Percentiles rank a stretch among this genome's conserved stretches.
Evolutionary conservation across 495 filamentous ascomycete genomes (phyloP).

Genomic region (Xylaria bambusicola): DNA sequence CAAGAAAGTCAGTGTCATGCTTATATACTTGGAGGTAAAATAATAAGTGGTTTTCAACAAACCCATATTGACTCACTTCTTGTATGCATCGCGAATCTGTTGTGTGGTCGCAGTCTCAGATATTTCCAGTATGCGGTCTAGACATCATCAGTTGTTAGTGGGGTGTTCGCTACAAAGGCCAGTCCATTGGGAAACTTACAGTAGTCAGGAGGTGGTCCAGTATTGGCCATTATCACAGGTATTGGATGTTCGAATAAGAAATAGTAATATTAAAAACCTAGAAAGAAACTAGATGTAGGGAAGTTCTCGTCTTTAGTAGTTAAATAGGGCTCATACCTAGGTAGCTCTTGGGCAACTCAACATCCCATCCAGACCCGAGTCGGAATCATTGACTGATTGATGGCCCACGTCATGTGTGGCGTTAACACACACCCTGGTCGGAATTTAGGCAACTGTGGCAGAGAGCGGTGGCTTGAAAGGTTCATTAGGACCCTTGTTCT

Average conservation of each 20-base stretch:
- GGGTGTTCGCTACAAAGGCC: constrained; percentile 7
- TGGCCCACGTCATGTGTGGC: constrained; percentile 45
- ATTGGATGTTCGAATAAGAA: background rate
- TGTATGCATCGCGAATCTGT: constrained; percentile 94
- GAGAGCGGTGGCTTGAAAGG: constrained; percentile 25
- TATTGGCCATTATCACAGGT: constrained; percentile 37
- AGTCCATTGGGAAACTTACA: constrained; percentile 40
- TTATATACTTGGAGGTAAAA: background rate
- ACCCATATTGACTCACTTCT: constrained; percentile 57
- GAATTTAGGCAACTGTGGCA: too few species aligned
- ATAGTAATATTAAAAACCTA: background rate
- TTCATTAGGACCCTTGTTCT: constrained; percentile 8
- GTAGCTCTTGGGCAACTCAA: background rate
- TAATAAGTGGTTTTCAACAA: background rate
- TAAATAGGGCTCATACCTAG: background rate
- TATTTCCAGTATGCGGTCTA: constrained; percentile 64
- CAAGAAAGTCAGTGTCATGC: constrained; percentile 14
- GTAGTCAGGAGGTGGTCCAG: constrained; percentile 50
- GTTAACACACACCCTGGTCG: constrained; percentile 15
- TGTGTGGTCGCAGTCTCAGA: constrained; percentile 70
- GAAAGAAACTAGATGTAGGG: background rate
- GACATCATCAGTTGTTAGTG: constrained; percentile 22
- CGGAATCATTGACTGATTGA: background rate
- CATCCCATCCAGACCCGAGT: too few species aligned
- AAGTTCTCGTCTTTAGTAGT: background rate